Evolutionary conservation across 177 flowering plant genomes (phyloP), one percentile per base, ranked within the genome.

Genomic region (Vitis hybrid): DNA sequence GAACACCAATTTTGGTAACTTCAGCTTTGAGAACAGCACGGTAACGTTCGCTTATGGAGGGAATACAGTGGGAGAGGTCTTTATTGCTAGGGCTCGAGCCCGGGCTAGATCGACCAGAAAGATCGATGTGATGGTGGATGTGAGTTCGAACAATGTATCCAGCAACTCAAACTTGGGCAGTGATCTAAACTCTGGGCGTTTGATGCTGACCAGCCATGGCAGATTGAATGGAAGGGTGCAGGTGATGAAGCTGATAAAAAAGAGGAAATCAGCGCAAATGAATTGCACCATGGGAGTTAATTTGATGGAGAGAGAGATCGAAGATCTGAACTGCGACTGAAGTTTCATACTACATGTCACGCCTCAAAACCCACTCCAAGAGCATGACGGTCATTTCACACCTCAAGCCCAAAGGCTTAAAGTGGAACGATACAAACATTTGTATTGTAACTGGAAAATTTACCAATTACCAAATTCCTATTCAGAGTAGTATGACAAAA

Each of bases 141-240:
- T 75, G 54, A 27, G 64, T 6, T 62, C 75, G 3, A 4, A 3
- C 11, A 15, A n/a, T 2, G 15, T 60, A 57, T 14, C 63, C 0
- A 15, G 11, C 3, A 66, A 63, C 20, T 30, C 60, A 7, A 55
- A 62, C 27, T 55, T 69, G 18, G 66, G 2, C 11, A 18, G 52
- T 3, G 77, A 74, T 59, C 46, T 73, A 58, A 61, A 18, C 46
- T 20, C 63, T 18, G 73, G 71, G 61, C 41, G 63, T n/a, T 46
- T 72, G 72, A 30, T 60, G 32, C 18, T 76, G 10, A 67, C 11
- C 55, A 56, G 68, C 61, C 4, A 9, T 5, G 63, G 68, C 1
- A 35, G 60, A 27, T 11, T 76, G 72, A 68, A 49, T 9, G 79
- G 79, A 7, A 76, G 53, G 48, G 69, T 76, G 51, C 27, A 55